These are phyloP conservation scores for Rhodamnia rubescens DNA, from an alignment of 345 rosid species.

Conservation along the genomic window DNA sequence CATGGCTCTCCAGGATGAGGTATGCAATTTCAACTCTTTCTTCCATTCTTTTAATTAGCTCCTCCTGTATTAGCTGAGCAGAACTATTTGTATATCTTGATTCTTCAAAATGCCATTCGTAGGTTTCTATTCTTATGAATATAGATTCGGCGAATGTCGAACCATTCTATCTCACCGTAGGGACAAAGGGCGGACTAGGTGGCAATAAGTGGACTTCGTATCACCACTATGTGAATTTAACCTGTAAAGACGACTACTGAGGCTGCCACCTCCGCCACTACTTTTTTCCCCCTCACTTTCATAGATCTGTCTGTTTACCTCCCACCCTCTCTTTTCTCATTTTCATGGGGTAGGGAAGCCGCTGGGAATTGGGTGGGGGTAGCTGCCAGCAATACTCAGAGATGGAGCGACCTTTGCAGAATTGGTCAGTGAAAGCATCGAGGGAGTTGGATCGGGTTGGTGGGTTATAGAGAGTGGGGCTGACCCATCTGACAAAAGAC, in stretches of 20 bases:
- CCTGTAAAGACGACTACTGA: neutral
- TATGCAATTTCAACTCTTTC: neutral
- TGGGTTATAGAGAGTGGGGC: neutral
- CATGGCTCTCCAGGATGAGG: slow-evolving; percentile 30
- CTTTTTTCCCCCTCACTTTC: neutral
- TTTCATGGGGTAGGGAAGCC: neutral
- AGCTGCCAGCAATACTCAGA: neutral
- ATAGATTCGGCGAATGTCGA: neutral
- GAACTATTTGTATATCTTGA: neutral
- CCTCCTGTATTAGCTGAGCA: neutral
- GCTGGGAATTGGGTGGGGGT: neutral
- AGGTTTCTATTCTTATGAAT: neutral
- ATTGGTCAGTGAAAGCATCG: neutral
- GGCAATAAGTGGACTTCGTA: neutral
- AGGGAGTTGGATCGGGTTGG: neutral
- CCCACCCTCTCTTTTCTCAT: neutral
- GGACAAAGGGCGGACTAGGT: neutral
- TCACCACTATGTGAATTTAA: neutral
- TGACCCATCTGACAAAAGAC: neutral
- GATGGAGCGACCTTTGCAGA: neutral
- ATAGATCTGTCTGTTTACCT: neutral
- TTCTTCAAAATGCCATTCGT: neutral
- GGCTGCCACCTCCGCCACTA: neutral
- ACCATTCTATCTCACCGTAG: neutral
- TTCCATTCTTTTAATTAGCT: neutral